These are phyloP conservation scores for Syzygium aqueum DNA, from an alignment of 345 rosid species.

Conservation along the genomic window DNA sequence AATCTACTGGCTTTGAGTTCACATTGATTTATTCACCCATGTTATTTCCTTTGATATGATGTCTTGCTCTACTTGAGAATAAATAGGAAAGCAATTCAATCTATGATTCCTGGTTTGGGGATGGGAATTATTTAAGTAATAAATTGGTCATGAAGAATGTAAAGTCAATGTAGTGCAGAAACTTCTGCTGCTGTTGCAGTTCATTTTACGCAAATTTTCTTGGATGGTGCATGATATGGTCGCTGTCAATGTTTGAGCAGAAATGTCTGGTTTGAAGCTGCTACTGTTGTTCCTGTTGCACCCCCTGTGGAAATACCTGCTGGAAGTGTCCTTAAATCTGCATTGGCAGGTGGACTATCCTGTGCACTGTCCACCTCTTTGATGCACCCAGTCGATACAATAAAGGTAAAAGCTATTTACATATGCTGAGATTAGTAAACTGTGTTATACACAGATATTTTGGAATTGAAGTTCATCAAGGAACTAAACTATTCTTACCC, in stretches of 20 bases:
- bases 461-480: background rate
- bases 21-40: background rate
- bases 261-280: conserved; percentile 96
- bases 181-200: background rate
- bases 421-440: background rate
- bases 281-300: conserved; percentile 93
- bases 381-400: conserved; percentile 86
- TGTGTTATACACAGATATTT: background rate
- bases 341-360: conserved; percentile 96
- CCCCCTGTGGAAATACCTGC: conserved; percentile 85
- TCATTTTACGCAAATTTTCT: background rate
- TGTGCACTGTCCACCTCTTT: conserved; percentile 83
- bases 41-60: background rate
- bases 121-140: background rate
- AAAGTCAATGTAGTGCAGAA: background rate
- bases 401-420: conserved; percentile 38
- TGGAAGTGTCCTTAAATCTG: conserved; percentile 87
- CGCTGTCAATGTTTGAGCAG: conserved; percentile 24
- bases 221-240: background rate
- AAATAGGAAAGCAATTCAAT: background rate
- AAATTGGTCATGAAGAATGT: background rate
- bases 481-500: background rate
- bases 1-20: background rate
- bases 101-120: background rate
- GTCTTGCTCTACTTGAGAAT: background rate